phyloP scores from a whole-genome alignment of 2,329 filamentous ascomycete genomes.

The Alternaria arbusti region DNA sequence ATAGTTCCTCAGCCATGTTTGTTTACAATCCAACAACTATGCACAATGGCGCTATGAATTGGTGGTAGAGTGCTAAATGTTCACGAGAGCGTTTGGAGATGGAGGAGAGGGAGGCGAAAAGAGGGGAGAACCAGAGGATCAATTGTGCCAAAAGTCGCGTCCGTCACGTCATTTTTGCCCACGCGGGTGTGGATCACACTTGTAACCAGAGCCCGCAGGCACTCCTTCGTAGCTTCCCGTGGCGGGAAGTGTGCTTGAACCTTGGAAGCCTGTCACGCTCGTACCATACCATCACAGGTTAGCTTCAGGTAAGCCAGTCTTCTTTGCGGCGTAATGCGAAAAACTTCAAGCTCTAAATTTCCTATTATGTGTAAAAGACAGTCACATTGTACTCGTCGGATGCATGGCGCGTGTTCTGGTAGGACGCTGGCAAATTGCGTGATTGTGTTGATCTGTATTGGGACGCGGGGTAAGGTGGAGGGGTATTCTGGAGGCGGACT shows the following conservation, averaged over 20 bases:
- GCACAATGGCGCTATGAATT: not conserved
- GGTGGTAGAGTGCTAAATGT: not conserved
- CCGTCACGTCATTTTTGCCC: constrained; percentile 10
- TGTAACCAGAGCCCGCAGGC: not conserved
- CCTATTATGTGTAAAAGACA: not conserved
- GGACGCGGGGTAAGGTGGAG: not conserved
- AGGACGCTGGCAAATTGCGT: not conserved
- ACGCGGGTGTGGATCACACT: not conserved
- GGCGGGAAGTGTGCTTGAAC: not conserved
- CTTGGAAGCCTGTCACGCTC: not conserved
- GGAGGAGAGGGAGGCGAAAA: not conserved
- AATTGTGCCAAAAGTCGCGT: not conserved
- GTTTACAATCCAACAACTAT: not conserved
- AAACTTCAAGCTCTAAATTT: not conserved
- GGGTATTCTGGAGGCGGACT: not conserved
- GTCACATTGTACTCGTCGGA: not conserved
- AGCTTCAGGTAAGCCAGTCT: not conserved
- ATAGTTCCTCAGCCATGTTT: constrained; percentile 48
- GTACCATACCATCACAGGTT: not conserved
- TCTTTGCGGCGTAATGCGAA: not conserved
- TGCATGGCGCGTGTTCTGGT: not conserved
- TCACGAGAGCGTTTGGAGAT: not conserved
- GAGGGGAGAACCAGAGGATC: not conserved
- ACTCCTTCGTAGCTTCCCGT: not conserved
- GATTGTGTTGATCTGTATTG: not conserved